phyloP scores from a whole-genome alignment of 2,329 filamentous ascomycete species.

The Chalara sp. region DNA sequence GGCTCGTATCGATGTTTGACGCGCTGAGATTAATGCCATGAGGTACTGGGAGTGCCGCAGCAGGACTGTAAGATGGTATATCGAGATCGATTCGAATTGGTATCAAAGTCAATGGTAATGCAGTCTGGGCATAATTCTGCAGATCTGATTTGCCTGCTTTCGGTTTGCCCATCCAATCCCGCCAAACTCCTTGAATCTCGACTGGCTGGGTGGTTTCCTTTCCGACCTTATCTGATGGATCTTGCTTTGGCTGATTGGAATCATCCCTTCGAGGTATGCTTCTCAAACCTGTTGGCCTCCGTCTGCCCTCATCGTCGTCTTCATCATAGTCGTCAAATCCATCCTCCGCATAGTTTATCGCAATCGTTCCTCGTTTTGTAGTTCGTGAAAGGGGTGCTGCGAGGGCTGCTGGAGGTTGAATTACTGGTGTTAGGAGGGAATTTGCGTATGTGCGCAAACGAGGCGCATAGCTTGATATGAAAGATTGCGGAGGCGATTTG shows the following conservation, averaged over 20 bases:
- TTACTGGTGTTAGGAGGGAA: slow-evolving; percentile 78
- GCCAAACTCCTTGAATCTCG: slow-evolving; percentile 82
- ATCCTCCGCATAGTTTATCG: slow-evolving; percentile 97
- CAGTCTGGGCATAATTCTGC: slow-evolving; percentile 58
- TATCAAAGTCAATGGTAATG: slow-evolving; percentile 81
- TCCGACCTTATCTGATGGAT: slow-evolving; percentile 68
- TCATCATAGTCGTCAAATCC: slow-evolving; percentile 82
- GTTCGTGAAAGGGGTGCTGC: slow-evolving; percentile 66
- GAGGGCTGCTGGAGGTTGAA: slow-evolving; percentile 61
- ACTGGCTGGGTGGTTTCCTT: slow-evolving; percentile 77
- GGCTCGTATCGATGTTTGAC: slow-evolving; percentile 58
- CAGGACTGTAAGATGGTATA: slow-evolving; percentile 68
- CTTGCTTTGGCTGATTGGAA: slow-evolving; percentile 51
- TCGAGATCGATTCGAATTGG: slow-evolving; percentile 96
- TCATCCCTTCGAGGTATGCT: slow-evolving; percentile 72
- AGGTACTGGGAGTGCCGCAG: slow-evolving; percentile 57
- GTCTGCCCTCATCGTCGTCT: slow-evolving; percentile 64
- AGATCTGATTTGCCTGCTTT: slow-evolving; percentile 48
- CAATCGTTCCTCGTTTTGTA: slow-evolving; percentile 94
- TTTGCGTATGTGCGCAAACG: slow-evolving; percentile 87
- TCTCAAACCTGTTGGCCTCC: slow-evolving; percentile 71
- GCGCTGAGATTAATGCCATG: slow-evolving; percentile 42
- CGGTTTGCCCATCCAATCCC: slow-evolving; percentile 88
- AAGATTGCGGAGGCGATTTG: slow-evolving; percentile 64
- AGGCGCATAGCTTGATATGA: slow-evolving; percentile 86